Evolutionary conservation across 2,329 filamentous ascomycete genomes (phyloP).

Genomic region (Cercospora zeae-maydis): DNA sequence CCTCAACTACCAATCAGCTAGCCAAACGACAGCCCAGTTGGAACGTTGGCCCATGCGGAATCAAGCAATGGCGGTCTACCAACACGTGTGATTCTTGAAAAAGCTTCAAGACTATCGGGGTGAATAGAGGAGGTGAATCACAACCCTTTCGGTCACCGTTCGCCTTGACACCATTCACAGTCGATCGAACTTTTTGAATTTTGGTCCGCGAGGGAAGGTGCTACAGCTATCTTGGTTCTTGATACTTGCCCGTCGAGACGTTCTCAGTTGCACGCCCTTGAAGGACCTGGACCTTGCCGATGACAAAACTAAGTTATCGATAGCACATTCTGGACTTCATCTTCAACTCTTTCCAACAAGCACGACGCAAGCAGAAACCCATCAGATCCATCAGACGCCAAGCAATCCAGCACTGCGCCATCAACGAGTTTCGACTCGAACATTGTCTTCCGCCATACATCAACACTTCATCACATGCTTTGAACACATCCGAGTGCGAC

Average conservation of each 20-base stretch:
- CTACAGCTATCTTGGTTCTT: background rate
- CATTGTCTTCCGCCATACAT: background rate
- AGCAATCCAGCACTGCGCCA: background rate
- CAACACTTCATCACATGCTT: background rate
- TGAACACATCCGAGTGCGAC: background rate
- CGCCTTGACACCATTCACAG: background rate
- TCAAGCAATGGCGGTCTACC: constrained; percentile 10
- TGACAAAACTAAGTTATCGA: background rate
- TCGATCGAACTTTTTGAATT: background rate
- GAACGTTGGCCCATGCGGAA: constrained; percentile 5
- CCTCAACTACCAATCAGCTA: background rate
- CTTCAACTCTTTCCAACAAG: background rate
- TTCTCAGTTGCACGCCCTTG: background rate
- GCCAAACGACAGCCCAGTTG: background rate
- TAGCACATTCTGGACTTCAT: background rate
- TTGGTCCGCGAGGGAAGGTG: background rate
- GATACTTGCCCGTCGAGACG: background rate
- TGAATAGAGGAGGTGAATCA: background rate
- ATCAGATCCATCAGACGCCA: background rate
- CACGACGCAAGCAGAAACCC: background rate
- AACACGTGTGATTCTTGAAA: background rate
- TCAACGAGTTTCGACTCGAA: background rate
- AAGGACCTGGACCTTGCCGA: background rate
- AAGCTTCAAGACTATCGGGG: background rate
- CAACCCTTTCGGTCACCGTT: background rate